Conservation (phyloP, 2,329 filamentous ascomycete species). For the Phoma herbarum region DNA sequence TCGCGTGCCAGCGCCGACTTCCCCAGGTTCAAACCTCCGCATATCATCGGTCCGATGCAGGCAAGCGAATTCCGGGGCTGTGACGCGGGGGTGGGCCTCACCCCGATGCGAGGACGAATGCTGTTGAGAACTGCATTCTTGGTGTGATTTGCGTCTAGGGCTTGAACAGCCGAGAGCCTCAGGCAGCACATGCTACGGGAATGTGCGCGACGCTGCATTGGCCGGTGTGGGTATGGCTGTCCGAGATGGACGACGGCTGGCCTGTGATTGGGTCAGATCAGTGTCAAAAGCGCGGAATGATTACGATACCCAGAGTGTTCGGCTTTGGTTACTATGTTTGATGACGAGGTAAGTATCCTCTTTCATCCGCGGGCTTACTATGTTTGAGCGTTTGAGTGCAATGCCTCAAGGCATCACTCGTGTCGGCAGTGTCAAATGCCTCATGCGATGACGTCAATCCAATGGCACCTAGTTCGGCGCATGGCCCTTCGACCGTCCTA, state of each 20-base stretch:
- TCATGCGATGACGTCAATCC: conserved; percentile 11
- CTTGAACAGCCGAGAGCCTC: conserved; percentile 4
- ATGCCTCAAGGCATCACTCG: background rate
- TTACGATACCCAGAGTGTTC: background rate
- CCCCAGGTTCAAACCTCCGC: conserved; percentile 15
- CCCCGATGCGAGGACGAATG: background rate
- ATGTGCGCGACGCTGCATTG: conserved; percentile 8
- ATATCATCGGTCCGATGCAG: conserved; percentile 12
- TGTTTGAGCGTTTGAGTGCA: background rate
- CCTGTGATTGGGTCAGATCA: conserved; percentile 11
- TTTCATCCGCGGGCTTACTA: background rate
- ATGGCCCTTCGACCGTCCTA: background rate
- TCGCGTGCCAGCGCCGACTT: background rate
- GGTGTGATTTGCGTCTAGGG: background rate
- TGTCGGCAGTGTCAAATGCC: conserved; percentile 5
- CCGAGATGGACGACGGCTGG: background rate
- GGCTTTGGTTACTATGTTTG: conserved; percentile 13
- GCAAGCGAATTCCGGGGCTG: conserved; percentile 15
- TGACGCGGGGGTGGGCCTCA: conserved; percentile 14
- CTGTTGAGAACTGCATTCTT: conserved; percentile 10
- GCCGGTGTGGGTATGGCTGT: conserved; percentile 1
- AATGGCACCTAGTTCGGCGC: background rate
- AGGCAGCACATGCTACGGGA: background rate
- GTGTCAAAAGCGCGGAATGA: background rate
- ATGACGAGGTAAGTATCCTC: conserved; percentile 9